Conservation (phyloP, 2,329 filamentous ascomycete species). For the Stagonosporopsis rhizophila region DNA sequence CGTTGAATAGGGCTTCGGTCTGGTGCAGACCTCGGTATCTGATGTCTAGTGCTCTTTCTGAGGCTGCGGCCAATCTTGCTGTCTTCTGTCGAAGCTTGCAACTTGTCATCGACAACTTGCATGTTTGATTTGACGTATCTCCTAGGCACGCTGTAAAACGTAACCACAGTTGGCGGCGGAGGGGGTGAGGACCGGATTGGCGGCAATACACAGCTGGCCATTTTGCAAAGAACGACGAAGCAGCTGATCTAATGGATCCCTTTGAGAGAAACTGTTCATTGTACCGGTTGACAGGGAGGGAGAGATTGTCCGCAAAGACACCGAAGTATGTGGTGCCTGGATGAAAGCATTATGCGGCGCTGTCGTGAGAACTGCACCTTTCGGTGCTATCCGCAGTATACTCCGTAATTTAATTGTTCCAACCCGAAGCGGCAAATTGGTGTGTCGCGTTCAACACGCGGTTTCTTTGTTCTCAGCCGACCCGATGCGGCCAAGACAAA, state of each 20-base stretch:
- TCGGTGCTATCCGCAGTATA: slow-evolving; percentile 23
- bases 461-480: slow-evolving; percentile 47
- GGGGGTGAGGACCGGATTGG: slow-evolving; percentile 35
- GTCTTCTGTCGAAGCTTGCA: slow-evolving; percentile 29
- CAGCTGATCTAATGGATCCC: slow-evolving; percentile 37
- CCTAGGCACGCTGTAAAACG: slow-evolving; percentile 45
- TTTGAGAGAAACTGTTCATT: slow-evolving; percentile 45
- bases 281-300: slow-evolving; percentile 39
- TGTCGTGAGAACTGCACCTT: slow-evolving; percentile 16
- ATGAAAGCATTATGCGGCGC: slow-evolving; percentile 43
- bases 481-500: slow-evolving; percentile 44
- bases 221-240: slow-evolving; percentile 36
- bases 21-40: slow-evolving; percentile 34
- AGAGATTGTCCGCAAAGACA: slow-evolving; percentile 20
- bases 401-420: slow-evolving; percentile 47
- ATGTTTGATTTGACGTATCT: slow-evolving; percentile 46
- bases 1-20: slow-evolving; percentile 19
- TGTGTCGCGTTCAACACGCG: slow-evolving; percentile 34
- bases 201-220: slow-evolving; percentile 45
- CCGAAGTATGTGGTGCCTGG: slow-evolving; percentile 15
- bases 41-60: slow-evolving; percentile 40
- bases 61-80: slow-evolving; percentile 29
- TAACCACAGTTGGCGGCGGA: slow-evolving; percentile 37
- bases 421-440: slow-evolving; percentile 40
- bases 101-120: slow-evolving; percentile 31